Conservation (phyloP, 306 rosid genomes). For the Citrullus mucosospermus region DNA sequence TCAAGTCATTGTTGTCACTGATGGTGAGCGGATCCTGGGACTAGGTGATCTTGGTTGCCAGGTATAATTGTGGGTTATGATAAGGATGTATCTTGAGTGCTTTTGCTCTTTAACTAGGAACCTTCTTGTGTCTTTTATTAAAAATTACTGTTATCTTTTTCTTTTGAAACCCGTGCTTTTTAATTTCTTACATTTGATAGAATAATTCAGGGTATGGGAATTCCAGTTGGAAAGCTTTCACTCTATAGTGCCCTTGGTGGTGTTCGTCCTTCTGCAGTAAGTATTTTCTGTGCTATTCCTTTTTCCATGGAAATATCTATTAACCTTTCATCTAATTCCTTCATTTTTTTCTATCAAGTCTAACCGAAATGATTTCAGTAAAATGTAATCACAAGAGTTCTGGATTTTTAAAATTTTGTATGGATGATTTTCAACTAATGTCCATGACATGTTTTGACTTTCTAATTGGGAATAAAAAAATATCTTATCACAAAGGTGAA, state of each 20-base stretch:
- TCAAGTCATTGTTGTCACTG: conserved; percentile 96
- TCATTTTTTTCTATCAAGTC: not conserved
- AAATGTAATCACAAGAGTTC: not conserved
- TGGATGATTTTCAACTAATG: not conserved
- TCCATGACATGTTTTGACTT: not conserved
- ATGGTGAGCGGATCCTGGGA: conserved; percentile 89
- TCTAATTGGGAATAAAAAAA: not conserved
- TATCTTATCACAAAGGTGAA: not conserved
- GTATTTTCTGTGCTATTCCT: conserved; percentile 17
- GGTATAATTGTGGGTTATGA: conserved; percentile 24
- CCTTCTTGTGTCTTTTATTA: not conserved
- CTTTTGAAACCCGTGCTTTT: not conserved
- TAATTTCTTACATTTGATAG: not conserved
- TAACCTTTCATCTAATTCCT: not conserved
- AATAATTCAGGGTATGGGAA: conserved; percentile 82
- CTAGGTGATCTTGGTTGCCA: conserved; percentile 98
- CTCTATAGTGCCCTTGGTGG: conserved; percentile 91
- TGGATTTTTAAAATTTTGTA: not conserved
- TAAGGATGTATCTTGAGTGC: not conserved
- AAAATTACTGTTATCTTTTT: not conserved
- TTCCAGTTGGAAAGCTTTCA: conserved; percentile 93
- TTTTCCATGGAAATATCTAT: not conserved
- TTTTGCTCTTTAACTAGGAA: not conserved
- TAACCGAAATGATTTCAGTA: not conserved
- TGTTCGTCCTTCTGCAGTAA: conserved; percentile 85